Conservation (phyloP, 2,329 filamentous ascomycete species). For the Lasiodiplodia theobromae region DNA sequence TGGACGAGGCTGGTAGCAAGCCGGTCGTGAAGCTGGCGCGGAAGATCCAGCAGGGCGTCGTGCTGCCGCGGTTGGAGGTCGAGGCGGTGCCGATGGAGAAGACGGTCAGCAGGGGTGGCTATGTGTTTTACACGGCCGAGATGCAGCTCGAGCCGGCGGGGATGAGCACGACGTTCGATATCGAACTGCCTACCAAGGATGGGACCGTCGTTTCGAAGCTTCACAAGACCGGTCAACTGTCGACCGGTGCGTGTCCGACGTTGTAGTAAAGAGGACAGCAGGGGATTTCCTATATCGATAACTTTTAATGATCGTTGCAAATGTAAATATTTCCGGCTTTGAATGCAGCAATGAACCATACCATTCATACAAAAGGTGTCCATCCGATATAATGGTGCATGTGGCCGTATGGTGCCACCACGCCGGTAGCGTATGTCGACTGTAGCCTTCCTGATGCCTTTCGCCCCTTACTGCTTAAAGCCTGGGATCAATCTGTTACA, state of each 20-base stretch:
- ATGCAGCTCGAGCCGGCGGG: neutral
- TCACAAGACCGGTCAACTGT: neutral
- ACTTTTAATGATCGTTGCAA: too few relatives aligned
- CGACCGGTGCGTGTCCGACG: too few relatives aligned
- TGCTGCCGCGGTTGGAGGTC: neutral
- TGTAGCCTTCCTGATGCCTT: neutral
- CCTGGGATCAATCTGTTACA: neutral
- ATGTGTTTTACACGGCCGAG: slow-evolving; percentile 6
- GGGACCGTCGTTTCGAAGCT: neutral
- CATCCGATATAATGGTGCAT: too few relatives aligned
- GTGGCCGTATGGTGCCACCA: too few relatives aligned
- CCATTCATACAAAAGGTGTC: too few relatives aligned
- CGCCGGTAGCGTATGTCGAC: neutral
- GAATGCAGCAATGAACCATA: too few relatives aligned
- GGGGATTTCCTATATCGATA: too few relatives aligned
- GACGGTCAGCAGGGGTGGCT: neutral
- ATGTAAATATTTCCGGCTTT: too few relatives aligned
- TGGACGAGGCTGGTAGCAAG: neutral
- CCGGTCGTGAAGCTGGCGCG: slow-evolving; percentile 2
- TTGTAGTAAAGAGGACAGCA: too few relatives aligned
- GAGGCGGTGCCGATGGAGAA: neutral
- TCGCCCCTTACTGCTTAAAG: neutral
- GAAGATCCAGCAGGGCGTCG: neutral
- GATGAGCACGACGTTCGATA: slow-evolving; percentile 11
- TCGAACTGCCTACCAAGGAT: neutral